These are phyloP conservation scores for Heritiera fomes DNA, from an alignment of 345 rosid genomes.

Conservation along the genomic window DNA sequence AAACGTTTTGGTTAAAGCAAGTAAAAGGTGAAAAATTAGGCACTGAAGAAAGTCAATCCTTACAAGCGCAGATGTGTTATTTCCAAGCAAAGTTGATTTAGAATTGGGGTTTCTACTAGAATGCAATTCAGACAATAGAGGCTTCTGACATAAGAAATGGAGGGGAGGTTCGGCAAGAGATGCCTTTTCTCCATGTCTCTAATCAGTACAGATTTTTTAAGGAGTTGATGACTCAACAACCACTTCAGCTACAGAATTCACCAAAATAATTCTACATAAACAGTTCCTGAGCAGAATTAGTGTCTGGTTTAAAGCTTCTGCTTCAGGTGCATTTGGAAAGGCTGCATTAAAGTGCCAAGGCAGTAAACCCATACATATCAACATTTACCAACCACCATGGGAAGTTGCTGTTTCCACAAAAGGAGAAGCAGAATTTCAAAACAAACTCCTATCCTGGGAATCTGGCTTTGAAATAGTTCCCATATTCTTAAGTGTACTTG, in stretches of 20 bases:
- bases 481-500: too few species aligned
- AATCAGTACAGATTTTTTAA: conserved; percentile 32
- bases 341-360: too few species aligned
- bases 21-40: conserved; percentile 30
- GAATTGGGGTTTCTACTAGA: conserved; percentile 15
- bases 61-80: conserved; percentile 33
- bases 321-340: too few species aligned
- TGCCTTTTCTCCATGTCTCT: conserved; percentile 28
- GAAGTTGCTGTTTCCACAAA: too few species aligned
- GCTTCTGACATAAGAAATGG: conserved; percentile 31
- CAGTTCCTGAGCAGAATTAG: conserved; percentile 25
- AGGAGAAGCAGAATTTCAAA: too few species aligned
- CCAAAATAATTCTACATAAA: conserved; percentile 12
- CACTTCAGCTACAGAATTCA: conserved; percentile 37
- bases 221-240: conserved; percentile 42
- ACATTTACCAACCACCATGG: too few species aligned
- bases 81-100: conserved; percentile 24
- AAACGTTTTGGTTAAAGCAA: conserved; percentile 31
- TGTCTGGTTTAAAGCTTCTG: conserved; percentile 26
- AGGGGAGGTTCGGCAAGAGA: conserved; percentile 33
- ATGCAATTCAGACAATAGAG: conserved; percentile 29
- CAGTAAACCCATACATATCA: too few species aligned
- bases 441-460: too few species aligned
- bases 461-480: too few species aligned
- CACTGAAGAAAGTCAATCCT: conserved; percentile 51